Base-by-base conservation (phyloP, 805 yeast genomes). In the Myxozyma mucilagina region DNA sequence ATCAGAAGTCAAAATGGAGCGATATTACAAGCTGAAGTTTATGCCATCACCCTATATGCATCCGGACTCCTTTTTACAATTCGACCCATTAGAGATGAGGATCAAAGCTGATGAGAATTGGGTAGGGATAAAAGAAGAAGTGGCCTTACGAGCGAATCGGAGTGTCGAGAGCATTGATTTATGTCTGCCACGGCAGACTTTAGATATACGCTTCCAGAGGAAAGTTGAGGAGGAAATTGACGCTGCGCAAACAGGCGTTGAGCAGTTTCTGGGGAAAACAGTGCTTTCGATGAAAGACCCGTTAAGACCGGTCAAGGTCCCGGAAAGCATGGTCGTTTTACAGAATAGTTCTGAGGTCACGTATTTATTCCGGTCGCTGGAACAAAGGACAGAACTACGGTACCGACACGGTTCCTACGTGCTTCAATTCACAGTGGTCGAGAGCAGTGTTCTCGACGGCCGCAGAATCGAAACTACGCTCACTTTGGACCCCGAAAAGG, bases 401-500 rank as follows among this genome's bases (percentile, higher is more conserved):
- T 62, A 57, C 45, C n/a, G 39, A 24, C 44, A 56, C 41, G 60
- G 57, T 13, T 51, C 47, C 18, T 51, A 62, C 35, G 34, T 53
- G 29, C 53, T 62, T 24, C 42, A 52, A 53, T 59, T 55, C 45
- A 18, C 50, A 24, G 24, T 59, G 11, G 63, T 58, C 11, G 66
- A 62, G 38, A 59, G 59, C 39, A 63, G 66, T 14, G 57, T 47
- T 4, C 49, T 62, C 45, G 66, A 59, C 16, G 66, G 66, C 3
- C 57, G 63, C 14, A 54, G 66, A n/a, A 43, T 59, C 31, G 57
- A 62, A 38, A 41, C 47, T 4, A 6, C 60, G 31, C 6, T 57
- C 24, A 44, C 31, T 14, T 34, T 45, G 11, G 60, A 42, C 29
- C 49, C 47, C 16, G 43, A 35, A 36, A 39, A 34, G 10, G 56